Conservation (phyloP, 768 basidiomycete genomes). For the Hydnum rufescens region DNA sequence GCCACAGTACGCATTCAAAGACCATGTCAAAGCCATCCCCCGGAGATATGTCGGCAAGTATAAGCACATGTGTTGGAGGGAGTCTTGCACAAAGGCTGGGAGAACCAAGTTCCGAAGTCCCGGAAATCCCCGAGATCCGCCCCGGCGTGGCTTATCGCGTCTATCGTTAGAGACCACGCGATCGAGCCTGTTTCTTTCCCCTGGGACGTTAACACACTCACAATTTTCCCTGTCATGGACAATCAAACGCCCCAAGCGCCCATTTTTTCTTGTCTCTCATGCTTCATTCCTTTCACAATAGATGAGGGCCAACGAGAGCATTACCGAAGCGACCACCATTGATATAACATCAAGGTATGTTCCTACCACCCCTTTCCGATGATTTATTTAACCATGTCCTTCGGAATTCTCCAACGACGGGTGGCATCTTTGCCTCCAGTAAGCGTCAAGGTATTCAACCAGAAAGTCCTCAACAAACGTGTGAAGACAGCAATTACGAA, state of each 20-base stretch:
- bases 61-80: no score
- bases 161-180: no score
- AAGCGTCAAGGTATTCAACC: constrained; percentile 53
- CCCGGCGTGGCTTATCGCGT: no score
- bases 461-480: constrained; percentile 67
- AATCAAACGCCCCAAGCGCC: no score
- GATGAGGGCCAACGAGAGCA: constrained; percentile 75
- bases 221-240: no score
- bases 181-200: neutral
- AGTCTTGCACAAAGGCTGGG: no score
- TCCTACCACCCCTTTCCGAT: neutral
- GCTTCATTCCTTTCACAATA: constrained; percentile 66
- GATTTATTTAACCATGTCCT: neutral
- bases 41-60: no score
- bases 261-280: constrained; percentile 78
- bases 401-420: constrained; percentile 29
- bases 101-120: no score
- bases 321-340: constrained; percentile 85
- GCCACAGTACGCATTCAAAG: no score
- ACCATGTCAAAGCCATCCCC: no score
- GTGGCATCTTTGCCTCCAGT: constrained; percentile 82
- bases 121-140: no score
- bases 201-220: no score
- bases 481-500: constrained; percentile 53
- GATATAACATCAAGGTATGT: constrained; percentile 80